Conservation (phyloP, 2,329 filamentous ascomycete species). For the Hymenoscyphus fructigenus region DNA sequence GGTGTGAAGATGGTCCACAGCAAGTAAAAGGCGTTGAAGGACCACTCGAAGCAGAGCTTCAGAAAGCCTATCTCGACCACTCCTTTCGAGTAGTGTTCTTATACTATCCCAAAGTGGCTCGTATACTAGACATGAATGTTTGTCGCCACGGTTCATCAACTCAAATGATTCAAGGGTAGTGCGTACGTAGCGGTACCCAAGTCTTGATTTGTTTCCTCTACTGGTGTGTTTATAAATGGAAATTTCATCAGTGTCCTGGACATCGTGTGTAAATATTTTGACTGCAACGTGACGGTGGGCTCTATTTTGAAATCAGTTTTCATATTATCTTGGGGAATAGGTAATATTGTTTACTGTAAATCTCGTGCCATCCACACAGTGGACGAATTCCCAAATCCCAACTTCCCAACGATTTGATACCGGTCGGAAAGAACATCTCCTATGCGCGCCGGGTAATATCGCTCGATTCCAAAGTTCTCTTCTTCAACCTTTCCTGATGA, state of each 20-base stretch:
- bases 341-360: slow-evolving; percentile 12
- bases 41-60: slow-evolving; percentile 37
- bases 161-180: slow-evolving; percentile 40
- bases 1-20: slow-evolving; percentile 45
- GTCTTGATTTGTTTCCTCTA: slow-evolving; percentile 29
- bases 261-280: slow-evolving; percentile 22
- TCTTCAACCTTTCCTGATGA: slow-evolving; percentile 18
- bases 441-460: slow-evolving; percentile 21
- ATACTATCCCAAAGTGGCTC: slow-evolving; percentile 46
- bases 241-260: slow-evolving; percentile 26
- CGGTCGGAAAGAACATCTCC: slow-evolving; percentile 20
- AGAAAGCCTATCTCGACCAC: slow-evolving; percentile 40
- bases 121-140: slow-evolving; percentile 41
- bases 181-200: slow-evolving; percentile 36
- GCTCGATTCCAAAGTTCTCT: slow-evolving; percentile 17
- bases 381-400: slow-evolving; percentile 23
- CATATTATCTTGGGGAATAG: slow-evolving; percentile 9
- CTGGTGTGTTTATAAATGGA: slow-evolving; percentile 44
- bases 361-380: slow-evolving; percentile 19
- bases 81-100: slow-evolving; percentile 41
- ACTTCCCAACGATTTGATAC: slow-evolving; percentile 23
- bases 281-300: slow-evolving; percentile 17
- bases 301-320: slow-evolving; percentile 19
- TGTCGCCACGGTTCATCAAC: slow-evolving; percentile 36
- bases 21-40: slow-evolving; percentile 43